Percentiles rank a stretch among this genome's conserved stretches.
Conservation (phyloP, 768 basidiomycete species). For the Amanita subjunquillea region DNA sequence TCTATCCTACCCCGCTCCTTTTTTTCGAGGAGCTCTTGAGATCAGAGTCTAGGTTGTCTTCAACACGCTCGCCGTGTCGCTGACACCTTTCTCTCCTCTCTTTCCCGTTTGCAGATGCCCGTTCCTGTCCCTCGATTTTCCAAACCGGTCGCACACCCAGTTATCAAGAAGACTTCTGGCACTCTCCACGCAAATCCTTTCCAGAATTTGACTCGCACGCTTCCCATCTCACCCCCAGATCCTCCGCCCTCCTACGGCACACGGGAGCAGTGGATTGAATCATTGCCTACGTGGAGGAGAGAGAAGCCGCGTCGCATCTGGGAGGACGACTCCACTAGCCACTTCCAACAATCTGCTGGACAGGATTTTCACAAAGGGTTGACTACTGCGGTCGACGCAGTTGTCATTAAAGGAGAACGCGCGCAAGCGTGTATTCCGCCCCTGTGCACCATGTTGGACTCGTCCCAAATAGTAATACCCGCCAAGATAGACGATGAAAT, state of each 20-base stretch:
- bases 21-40: slow-evolving; percentile 29
- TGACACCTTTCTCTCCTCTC: slow-evolving; percentile 32
- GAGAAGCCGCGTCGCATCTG: slow-evolving; percentile 57
- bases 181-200: slow-evolving; percentile 35
- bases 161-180: slow-evolving; percentile 50
- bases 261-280: slow-evolving; percentile 66
- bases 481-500: slow-evolving; percentile 35
- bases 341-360: slow-evolving; percentile 17
- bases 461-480: slow-evolving; percentile 1
- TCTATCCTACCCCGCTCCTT: slow-evolving; percentile 18
- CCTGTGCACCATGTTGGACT: slow-evolving; percentile 27
- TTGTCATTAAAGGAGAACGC: slow-evolving; percentile 78
- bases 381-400: slow-evolving; percentile 65
- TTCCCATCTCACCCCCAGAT: slow-evolving; percentile 49
- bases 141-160: slow-evolving; percentile 51
- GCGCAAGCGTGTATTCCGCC: slow-evolving; percentile 84
- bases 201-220: slow-evolving; percentile 43
- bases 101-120: slow-evolving; percentile 61
- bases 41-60: slow-evolving; percentile 29
- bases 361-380: slow-evolving; percentile 71
- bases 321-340: slow-evolving; percentile 37
- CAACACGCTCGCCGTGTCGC: slow-evolving; percentile 31
- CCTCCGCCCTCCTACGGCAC: slow-evolving; percentile 56
- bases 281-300: slow-evolving; percentile 63
- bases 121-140: slow-evolving; percentile 66